Base-by-base conservation (phyloP, 2,329 filamentous ascomycete species). In the Calonectria honghensis region DNA sequence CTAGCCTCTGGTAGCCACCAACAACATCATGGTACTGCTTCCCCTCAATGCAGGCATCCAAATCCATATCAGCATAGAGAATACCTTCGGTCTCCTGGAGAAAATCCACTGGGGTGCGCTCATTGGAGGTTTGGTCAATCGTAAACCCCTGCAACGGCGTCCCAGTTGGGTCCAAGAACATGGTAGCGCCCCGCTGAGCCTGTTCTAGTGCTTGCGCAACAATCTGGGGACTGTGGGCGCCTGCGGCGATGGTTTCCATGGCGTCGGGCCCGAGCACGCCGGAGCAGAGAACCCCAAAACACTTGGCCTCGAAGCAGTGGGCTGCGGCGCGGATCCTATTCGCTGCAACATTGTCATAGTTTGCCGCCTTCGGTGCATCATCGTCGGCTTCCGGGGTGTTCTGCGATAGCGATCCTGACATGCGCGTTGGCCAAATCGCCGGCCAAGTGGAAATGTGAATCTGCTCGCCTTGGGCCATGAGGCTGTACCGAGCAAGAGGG, bases 11-110 rank as follows among this genome's bases (percentile, higher is more conserved):
- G 80, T 91, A 91, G 0, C 89, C 89, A 0, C 89, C 90, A 1
- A 89, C 88, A 3, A 90, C 85, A 80, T 91, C 90, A 73, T 91
- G 90, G 74, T 88, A 91, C 78, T 91, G 90, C 76, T 91, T 91
- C 0, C 87, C 87, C 75, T 91, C 90, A 0, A 91, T 82, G 50
- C 88, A 90, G 5, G 87, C 84, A 0, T 84, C 83, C 6, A 91
- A 73, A 77, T 90, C 83, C 73, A 91, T 72, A 72, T 91, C 88
- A 0, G 88, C 88, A 77, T 91, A 91, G 10, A 90, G 61, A 9
- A 91, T 86, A 0, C 84, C 89, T 74, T 91, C 89, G 16, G 86
- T 81, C 0, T 82, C 76, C 35, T 90, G 87, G 18, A 91, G 66
- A 10, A 84, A 84, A 0, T 88, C 84, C 18, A 45, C 82, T 9